Percentiles rank a stretch among this genome's conserved stretches.
These are phyloP conservation scores for Herpotrichia juniperi DNA, from an alignment of 2,329 filamentous ascomycete genomes.

Conservation along the genomic window DNA sequence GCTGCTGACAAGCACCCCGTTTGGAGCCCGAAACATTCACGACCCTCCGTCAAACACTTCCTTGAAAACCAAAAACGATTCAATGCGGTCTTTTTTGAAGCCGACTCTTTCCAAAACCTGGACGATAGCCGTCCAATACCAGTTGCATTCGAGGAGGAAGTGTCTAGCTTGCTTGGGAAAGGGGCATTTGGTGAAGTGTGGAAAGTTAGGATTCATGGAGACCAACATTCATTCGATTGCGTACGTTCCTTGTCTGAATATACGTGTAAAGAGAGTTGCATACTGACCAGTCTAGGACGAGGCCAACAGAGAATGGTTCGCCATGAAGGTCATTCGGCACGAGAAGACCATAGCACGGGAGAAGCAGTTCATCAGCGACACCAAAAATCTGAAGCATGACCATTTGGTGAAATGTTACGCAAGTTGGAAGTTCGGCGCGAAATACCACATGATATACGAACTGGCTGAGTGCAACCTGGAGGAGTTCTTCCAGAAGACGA, in stretches of 20 bases:
- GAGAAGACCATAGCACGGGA: neutral
- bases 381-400: neutral
- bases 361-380: neutral
- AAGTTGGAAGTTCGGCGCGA: conserved; percentile 1
- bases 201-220: conserved; percentile 1
- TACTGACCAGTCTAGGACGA: neutral
- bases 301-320: neutral
- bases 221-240: neutral
- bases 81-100: conserved; percentile 4
- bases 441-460: conserved; percentile 19
- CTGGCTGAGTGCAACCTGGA: conserved; percentile 12
- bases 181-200: conserved; percentile 5
- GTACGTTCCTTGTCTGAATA: neutral
- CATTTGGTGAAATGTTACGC: conserved; percentile 5
- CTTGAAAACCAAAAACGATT: conserved; percentile 7
- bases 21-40: conserved; percentile 1
- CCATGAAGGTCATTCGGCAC: conserved; percentile 6
- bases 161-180: neutral
- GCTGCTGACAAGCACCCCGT: neutral
- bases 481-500: conserved; percentile 8
- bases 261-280: neutral
- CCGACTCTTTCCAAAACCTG: conserved; percentile 3
- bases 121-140: conserved; percentile 6
- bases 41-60: conserved; percentile 1
- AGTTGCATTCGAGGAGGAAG: neutral